Percentiles rank a stretch among this genome's conserved stretches.
These are phyloP conservation scores for Cutaneotrichosporon mucoides DNA, from an alignment of 1,284 basidiomycete genomes.

Conservation along the genomic window DNA sequence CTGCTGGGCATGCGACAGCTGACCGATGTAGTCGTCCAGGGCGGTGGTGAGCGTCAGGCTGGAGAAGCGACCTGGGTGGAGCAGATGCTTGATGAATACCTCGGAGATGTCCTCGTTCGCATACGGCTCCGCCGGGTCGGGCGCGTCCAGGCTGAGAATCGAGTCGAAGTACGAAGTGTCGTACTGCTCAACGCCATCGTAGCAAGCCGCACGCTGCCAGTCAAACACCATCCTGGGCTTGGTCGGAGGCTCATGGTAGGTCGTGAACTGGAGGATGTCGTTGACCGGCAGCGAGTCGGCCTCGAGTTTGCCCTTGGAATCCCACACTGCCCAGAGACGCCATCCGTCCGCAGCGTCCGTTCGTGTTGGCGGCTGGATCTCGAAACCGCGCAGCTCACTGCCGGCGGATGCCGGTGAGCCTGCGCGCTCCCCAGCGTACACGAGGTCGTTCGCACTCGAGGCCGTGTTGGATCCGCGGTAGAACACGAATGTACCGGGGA, in stretches of 20 bases:
- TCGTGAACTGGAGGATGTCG: conserved; percentile 40
- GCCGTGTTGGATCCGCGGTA: conserved; percentile 35
- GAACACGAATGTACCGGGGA: conserved; percentile 46
- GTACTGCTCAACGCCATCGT: conserved; percentile 58
- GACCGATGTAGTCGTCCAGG: conserved; percentile 71
- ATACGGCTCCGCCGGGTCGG: conserved; percentile 51
- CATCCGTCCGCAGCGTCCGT: conserved; percentile 37
- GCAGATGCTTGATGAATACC: conserved; percentile 73
- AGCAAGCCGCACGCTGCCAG: conserved; percentile 30
- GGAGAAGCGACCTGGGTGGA: conserved; percentile 83
- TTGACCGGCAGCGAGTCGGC: conserved; percentile 33
- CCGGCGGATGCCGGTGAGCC: conserved; percentile 29
- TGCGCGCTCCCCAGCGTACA: conserved; percentile 34
- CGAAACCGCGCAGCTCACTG: conserved; percentile 47
- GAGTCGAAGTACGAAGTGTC: conserved; percentile 84
- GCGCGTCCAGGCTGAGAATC: conserved; percentile 61
- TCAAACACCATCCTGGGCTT: conserved; percentile 26
- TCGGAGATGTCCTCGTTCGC: conserved; percentile 53
- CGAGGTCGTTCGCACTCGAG: conserved; percentile 32
- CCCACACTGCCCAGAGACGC: conserved; percentile 51
- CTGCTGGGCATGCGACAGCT: conserved; percentile 47
- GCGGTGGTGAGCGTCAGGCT: conserved; percentile 70
- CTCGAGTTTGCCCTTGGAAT: conserved; percentile 30
- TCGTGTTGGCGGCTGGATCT: conserved; percentile 34
- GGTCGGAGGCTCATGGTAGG: conserved; percentile 24